These are phyloP conservation scores for Nicotiana otophora DNA, from an alignment of 257 asterid species.

Conservation along the genomic window DNA sequence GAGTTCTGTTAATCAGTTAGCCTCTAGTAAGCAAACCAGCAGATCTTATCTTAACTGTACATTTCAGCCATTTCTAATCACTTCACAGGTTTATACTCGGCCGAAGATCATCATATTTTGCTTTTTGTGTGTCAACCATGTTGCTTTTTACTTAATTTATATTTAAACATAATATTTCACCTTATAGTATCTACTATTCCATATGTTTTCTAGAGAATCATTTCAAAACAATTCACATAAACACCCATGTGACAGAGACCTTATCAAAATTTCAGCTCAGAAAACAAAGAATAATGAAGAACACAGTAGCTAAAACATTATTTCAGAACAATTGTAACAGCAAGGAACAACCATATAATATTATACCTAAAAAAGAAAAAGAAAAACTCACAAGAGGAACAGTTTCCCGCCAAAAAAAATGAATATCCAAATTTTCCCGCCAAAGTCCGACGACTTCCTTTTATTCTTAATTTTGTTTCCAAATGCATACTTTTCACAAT, in stretches of 20 bases:
- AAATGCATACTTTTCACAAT: slow-evolving; percentile 1
- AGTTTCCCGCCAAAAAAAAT: slow-evolving; percentile 21
- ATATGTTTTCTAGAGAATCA: neutral
- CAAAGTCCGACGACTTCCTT: slow-evolving; percentile 10
- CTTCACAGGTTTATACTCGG: neutral
- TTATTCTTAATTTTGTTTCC: no score
- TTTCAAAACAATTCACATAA: neutral
- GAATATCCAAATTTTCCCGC: slow-evolving; percentile 20
- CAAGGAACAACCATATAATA: no score
- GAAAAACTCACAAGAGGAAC: neutral
- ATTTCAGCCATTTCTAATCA: neutral
- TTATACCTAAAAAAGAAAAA: neutral
- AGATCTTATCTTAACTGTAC: neutral
- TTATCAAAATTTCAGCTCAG: neutral
- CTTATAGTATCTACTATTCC: neutral
- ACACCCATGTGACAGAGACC: neutral
- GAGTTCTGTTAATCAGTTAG: no score
- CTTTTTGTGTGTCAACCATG: neutral
- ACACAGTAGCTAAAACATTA: no score
- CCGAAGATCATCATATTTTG: neutral
- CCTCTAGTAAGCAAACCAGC: neutral
- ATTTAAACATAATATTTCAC: neutral
- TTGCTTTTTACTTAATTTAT: neutral
- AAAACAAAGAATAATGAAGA: no score
- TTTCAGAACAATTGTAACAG: no score